Percentiles rank a stretch among this genome's conserved stretches.
Conservation (phyloP, 352 stramenopile genomes). For the Pythium phragmiticola region DNA sequence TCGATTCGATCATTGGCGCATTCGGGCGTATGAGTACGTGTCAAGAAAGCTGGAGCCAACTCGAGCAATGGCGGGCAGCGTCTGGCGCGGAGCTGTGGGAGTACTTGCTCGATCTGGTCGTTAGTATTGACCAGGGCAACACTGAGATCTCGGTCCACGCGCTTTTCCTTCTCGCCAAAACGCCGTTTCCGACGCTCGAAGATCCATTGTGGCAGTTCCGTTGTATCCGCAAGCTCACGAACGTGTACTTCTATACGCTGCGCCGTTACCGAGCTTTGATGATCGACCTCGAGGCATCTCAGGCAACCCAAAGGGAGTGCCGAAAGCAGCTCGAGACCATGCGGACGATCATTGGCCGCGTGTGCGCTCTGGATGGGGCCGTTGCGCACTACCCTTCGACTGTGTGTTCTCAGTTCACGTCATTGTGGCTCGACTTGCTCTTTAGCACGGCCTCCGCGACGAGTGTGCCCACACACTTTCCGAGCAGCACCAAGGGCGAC, state of each 20-base stretch:
- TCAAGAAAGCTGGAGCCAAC: conserved; percentile 35
- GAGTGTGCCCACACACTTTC: conserved; percentile 76
- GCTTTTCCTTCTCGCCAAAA: conserved; percentile 49
- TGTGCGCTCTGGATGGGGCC: conserved; percentile 53
- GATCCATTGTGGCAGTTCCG: conserved; percentile 75
- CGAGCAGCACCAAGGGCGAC: conserved; percentile 23
- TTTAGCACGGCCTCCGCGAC: conserved; percentile 59
- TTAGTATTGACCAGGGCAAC: conserved; percentile 10
- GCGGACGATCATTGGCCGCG: conserved; percentile 47
- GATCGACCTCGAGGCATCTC: conserved; percentile 25
- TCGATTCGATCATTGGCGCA: conserved; percentile 32
- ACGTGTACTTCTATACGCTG: conserved; percentile 57
- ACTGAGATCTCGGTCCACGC: conserved; percentile 22
- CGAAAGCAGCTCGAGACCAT: conserved; percentile 36
- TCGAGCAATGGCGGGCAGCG: conserved; percentile 49
- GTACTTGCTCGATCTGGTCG: conserved; percentile 55
- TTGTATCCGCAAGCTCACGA: conserved; percentile 56
- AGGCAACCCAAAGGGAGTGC: conserved; percentile 15
- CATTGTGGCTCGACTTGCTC: conserved; percentile 66
- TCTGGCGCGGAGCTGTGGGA: conserved; percentile 61
- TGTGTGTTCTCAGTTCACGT: conserved; percentile 63
- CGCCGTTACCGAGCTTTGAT: conserved; percentile 45
- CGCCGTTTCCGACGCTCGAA: conserved; percentile 66
- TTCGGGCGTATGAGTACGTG: conserved; percentile 34
- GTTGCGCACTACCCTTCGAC: conserved; percentile 70